Percentiles rank a stretch among this genome's conserved stretches.
Conservation (phyloP, 2,329 filamentous ascomycete species). For the Pezicula rhizophila region DNA sequence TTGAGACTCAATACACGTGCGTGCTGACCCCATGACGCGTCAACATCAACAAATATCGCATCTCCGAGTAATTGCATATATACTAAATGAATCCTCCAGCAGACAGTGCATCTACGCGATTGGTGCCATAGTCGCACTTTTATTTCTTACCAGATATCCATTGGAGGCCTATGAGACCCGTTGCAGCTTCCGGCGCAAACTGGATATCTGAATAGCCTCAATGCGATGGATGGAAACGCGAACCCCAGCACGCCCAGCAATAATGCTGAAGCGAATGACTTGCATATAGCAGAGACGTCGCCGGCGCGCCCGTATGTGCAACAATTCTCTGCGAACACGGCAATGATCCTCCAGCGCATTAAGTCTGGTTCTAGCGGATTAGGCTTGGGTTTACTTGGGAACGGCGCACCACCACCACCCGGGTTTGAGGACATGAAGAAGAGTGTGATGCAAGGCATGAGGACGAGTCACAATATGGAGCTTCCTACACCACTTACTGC, state of each 20-base stretch:
- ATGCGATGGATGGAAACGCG: constrained; percentile 20
- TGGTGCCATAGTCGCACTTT: not conserved
- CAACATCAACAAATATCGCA: not conserved
- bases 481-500: constrained; percentile 16
- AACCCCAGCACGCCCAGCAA: constrained; percentile 15
- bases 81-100: too few relatives aligned
- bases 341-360: constrained; percentile 31
- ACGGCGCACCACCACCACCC: constrained; percentile 11
- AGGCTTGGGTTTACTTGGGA: constrained; percentile 6
- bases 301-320: constrained; percentile 24
- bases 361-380: constrained; percentile 18
- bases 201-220: not conserved
- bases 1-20: too few relatives aligned
- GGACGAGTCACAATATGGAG: constrained; percentile 28
- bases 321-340: constrained; percentile 29
- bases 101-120: too few relatives aligned
- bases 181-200: constrained; percentile 19
- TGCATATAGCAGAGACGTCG: constrained; percentile 17
- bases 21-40: not conserved
- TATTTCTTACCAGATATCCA: constrained; percentile 1
- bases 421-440: constrained; percentile 30
- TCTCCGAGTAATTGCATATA: not conserved
- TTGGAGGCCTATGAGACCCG: not conserved
- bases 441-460: constrained; percentile 28
- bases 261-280: constrained; percentile 12